These are phyloP conservation scores for Moesziomyces sp. DNA, from an alignment of 1,284 basidiomycete species.

Conservation along the genomic window DNA sequence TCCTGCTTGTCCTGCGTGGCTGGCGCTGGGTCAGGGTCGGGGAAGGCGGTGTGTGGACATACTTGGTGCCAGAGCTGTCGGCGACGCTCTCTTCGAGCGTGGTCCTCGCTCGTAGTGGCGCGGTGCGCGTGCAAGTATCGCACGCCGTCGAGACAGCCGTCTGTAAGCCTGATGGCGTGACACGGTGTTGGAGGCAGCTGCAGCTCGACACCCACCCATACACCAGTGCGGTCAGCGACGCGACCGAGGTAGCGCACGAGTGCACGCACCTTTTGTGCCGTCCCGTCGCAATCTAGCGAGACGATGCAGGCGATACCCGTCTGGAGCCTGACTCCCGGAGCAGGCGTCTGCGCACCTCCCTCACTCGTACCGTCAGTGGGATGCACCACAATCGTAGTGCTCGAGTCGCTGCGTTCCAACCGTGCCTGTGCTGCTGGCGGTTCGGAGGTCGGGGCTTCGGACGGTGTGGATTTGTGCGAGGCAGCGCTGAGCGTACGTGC, in stretches of 20 bases:
- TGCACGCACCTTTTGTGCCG: constrained; percentile 32
- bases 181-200: constrained; percentile 15
- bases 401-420: background rate
- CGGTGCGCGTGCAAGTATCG: constrained; percentile 76
- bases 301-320: background rate
- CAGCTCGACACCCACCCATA: constrained; percentile 56
- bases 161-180: constrained; percentile 57
- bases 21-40: background rate
- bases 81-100: constrained; percentile 42
- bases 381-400: background rate
- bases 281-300: background rate
- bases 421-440: background rate
- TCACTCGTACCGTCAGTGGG: no score
- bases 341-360: no score
- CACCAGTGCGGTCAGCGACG: constrained; percentile 15
- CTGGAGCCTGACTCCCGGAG: no score
- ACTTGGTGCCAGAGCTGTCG: constrained; percentile 53
- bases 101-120: constrained; percentile 62
- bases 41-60: background rate
- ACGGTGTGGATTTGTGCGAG: background rate
- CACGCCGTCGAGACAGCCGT: constrained; percentile 81
- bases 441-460: background rate
- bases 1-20: background rate
- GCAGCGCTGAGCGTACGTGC: constrained; percentile 16
- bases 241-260: constrained; percentile 56